These are phyloP conservation scores for Solanum microdontum DNA, from an alignment of 257 asterid genomes.

Conservation along the genomic window DNA sequence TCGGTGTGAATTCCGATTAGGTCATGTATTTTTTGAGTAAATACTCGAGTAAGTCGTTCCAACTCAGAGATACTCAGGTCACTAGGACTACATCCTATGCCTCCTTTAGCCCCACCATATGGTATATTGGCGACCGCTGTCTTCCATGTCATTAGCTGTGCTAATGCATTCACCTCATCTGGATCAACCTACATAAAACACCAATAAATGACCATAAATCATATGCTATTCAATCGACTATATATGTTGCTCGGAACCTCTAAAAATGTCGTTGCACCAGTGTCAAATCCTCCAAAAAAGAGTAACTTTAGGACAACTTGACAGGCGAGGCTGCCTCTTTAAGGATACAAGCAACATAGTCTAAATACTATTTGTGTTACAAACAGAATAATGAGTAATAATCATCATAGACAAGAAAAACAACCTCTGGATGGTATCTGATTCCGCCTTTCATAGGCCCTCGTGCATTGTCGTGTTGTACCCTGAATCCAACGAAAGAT, in stretches of 20 bases:
- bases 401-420: neutral
- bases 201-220: neutral
- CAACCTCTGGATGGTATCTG: constrained; percentile 91
- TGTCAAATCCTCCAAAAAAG: neutral
- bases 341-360: neutral
- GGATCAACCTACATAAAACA: constrained; percentile 59
- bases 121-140: constrained; percentile 95
- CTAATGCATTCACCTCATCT: constrained; percentile 90
- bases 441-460: constrained; percentile 99
- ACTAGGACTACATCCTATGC: constrained; percentile 77
- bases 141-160: constrained; percentile 97
- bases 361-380: neutral
- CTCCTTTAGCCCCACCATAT: constrained; percentile 97
- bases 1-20: constrained; percentile 46
- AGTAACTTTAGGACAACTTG: neutral
- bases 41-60: constrained; percentile 53
- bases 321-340: neutral
- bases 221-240: neutral
- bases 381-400: neutral
- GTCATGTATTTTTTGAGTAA: constrained; percentile 55
- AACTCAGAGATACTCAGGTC: constrained; percentile 66
- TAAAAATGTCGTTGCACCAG: neutral
- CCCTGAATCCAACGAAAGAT: constrained; percentile 80
- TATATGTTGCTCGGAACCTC: neutral
- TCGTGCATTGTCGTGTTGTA: constrained; percentile 89